Percentiles rank a stretch among this genome's conserved stretches.
Evolutionary conservation across 306 rosid genomes (phyloP).

Genomic region (Fragaria vesca): DNA sequence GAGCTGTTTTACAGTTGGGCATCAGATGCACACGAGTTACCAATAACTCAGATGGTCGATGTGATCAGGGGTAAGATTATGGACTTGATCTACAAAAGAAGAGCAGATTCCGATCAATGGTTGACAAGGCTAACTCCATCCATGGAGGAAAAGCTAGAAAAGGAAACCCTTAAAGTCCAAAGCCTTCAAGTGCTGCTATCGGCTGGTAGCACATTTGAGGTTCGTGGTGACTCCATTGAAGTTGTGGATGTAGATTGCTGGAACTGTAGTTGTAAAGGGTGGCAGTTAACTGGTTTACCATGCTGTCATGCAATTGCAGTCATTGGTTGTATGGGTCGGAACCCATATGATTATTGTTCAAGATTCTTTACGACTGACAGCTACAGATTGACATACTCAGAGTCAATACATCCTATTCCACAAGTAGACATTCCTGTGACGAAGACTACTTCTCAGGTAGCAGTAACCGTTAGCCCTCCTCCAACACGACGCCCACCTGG

Average conservation of each 20-base stretch:
- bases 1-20: slow-evolving; percentile 93
- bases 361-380: slow-evolving; percentile 73
- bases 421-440: slow-evolving; percentile 38
- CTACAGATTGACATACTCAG: slow-evolving; percentile 82
- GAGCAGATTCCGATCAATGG: slow-evolving; percentile 70
- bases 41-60: slow-evolving; percentile 96
- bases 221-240: slow-evolving; percentile 74
- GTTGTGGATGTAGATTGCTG: slow-evolving; percentile 70
- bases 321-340: slow-evolving; percentile 51
- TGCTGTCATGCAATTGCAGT: slow-evolving; percentile 88
- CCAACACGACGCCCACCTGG: slow-evolving; percentile 95
- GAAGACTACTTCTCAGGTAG: slow-evolving; percentile 47
- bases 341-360: slow-evolving; percentile 81
- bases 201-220: slow-evolving; percentile 70
- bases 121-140: slow-evolving; percentile 73
- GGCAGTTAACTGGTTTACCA: slow-evolving; percentile 83
- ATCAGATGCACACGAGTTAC: slow-evolving; percentile 80
- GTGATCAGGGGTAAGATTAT: slow-evolving; percentile 72
- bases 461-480: slow-evolving; percentile 84
- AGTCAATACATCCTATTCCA: slow-evolving; percentile 57
- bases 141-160: slow-evolving; percentile 86
- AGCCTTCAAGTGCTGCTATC: slow-evolving; percentile 58
- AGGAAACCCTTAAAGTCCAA: slow-evolving; percentile 53
- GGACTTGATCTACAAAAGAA: slow-evolving; percentile 70
- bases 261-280: slow-evolving; percentile 91